phyloP scores from a whole-genome alignment of 495 filamentous ascomycete genomes.

The Penicillium silybi region DNA sequence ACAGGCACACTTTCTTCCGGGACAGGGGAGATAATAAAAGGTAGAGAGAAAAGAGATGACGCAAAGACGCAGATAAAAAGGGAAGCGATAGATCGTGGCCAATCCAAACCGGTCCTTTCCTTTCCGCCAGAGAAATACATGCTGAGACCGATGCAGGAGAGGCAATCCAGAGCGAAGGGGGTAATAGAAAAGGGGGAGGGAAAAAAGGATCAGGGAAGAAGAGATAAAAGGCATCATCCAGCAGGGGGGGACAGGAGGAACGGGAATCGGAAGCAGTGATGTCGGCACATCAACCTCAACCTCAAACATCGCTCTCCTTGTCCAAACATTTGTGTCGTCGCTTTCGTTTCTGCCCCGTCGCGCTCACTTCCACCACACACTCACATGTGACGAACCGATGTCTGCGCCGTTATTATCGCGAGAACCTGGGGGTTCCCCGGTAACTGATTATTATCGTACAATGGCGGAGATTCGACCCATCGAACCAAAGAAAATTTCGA shows the following conservation, averaged over 20 bases:
- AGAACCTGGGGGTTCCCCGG: constrained; percentile 24
- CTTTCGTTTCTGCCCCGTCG: constrained; percentile 29
- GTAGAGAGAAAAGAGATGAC: constrained; percentile 12
- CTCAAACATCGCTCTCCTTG: constrained; percentile 17
- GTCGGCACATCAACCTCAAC: neutral
- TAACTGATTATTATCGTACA: constrained; percentile 47
- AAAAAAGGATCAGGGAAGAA: constrained; percentile 15
- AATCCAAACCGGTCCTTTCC: constrained; percentile 32
- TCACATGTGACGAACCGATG: constrained; percentile 24
- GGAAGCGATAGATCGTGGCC: constrained; percentile 31
- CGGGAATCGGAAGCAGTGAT: neutral
- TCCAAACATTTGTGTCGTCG: constrained; percentile 28
- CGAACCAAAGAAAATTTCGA: constrained; percentile 34
- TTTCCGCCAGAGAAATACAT: constrained; percentile 38
- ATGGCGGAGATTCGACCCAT: constrained; percentile 38
- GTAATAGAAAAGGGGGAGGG: constrained; percentile 16
- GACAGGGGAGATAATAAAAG: constrained; percentile 23
- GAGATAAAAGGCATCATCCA: constrained; percentile 23
- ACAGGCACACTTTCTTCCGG: constrained; percentile 24
- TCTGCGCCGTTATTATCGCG: constrained; percentile 36
- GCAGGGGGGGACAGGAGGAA: constrained; percentile 10
- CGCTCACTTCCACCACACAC: constrained; percentile 21
- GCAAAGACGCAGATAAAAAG: constrained; percentile 18
- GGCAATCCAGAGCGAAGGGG: constrained; percentile 27
- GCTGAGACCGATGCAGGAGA: constrained; percentile 33